Base-by-base conservation (phyloP, 176 grass and related monocot species). In the Triticum monococcum region DNA sequence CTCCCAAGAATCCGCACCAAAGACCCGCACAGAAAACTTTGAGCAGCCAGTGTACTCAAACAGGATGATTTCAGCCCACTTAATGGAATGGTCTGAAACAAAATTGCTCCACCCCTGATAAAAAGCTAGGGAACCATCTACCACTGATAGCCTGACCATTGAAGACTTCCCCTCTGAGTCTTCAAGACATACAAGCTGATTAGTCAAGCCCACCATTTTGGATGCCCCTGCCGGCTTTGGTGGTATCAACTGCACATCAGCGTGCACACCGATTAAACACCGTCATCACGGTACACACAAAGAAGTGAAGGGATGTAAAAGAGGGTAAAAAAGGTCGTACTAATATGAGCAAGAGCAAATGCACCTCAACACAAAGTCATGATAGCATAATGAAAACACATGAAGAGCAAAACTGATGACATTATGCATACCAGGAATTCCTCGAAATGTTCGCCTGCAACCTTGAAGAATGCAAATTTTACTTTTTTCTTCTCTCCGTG, bases 241-340 rank as follows among this genome's bases (percentile, higher is more conserved):
- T 41, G 94, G 94, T 91, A 95, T 86, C 59, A 83, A 57, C 94
- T 93, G 89, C 81, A 95, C 16, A 88, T 66, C 22, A 31, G 68
- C 71, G 1, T 16, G 20, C 59, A 43, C 9, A 7, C 28, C 20
- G 12, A 9, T 61, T 23, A 12, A 50, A 74, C 43, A 83, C 64
- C 7, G 50, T 54, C 12, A 77, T 23, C 13, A 83, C 7, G 35
- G 38, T 66, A 71, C 61, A 70, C 64, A 31, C 23, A 67, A 84
- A 17, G 32, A 46, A 78, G 9, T 75, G 25, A 75, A 33, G 28
- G 22, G 13, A 20, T 48, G 64, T 12, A 80, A 8, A 64, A 64
- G 37, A 33, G 56, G 20, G 13, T 13, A 2, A 25, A 46, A 71
- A 77, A 26, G 0, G 17, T 32, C 30, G 52, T 48, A 18, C 16